Conservation (phyloP, 1,139 yeast genomes). For the Pichia sp. region DNA sequence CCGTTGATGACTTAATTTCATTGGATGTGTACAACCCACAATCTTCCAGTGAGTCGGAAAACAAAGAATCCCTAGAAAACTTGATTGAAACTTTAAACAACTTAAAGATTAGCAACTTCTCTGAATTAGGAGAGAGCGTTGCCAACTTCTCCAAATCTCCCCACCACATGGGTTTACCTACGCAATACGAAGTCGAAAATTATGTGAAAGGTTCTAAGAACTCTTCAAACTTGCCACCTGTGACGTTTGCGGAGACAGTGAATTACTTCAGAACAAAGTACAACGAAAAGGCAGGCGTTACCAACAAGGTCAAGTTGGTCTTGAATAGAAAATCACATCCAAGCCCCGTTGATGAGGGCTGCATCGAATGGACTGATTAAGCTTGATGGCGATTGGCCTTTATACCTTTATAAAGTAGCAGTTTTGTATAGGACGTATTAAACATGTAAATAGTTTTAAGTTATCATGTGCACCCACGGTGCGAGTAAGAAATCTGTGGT, state of each 20-base stretch:
- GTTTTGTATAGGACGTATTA: not conserved
- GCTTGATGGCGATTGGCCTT: not conserved
- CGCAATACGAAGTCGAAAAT: constrained; percentile 51
- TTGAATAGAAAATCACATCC: constrained; percentile 60
- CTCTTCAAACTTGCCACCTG: constrained; percentile 58
- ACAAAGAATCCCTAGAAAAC: constrained; percentile 20
- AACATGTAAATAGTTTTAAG: constrained; percentile 4
- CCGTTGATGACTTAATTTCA: constrained; percentile 28
- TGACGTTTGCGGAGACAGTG: constrained; percentile 61
- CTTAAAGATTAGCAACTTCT: constrained; percentile 36
- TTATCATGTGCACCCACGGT: not conserved
- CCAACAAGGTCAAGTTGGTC: constrained; percentile 49
- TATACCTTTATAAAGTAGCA: constrained; percentile 4
- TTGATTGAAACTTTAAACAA: constrained; percentile 21
- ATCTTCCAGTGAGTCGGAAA: constrained; percentile 1
- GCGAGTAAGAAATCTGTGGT: not conserved
- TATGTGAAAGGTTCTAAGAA: constrained; percentile 53
- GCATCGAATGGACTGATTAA: constrained; percentile 52
- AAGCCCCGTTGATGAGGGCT: constrained; percentile 51
- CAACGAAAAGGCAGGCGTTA: constrained; percentile 59
- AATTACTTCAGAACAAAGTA: constrained; percentile 52
- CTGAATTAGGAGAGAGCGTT: constrained; percentile 33
- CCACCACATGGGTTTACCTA: constrained; percentile 70
- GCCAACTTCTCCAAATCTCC: constrained; percentile 64
- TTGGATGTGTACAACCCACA: constrained; percentile 26